phyloP scores from a whole-genome alignment of 306 rosid species.

The Fragaria ananassa region DNA sequence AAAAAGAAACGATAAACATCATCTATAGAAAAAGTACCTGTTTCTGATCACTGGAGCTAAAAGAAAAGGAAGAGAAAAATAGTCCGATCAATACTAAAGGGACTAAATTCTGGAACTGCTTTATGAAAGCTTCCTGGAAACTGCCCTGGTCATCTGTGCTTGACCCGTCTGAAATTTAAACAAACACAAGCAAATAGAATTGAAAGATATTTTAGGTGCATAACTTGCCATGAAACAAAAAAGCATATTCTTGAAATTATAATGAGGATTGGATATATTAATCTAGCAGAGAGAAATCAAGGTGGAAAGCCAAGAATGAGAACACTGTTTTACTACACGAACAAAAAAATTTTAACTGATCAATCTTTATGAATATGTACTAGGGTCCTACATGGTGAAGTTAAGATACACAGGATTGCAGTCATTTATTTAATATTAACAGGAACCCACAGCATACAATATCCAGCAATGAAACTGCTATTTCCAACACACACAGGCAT shows the following conservation, averaged over 20 bases:
- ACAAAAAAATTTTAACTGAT: neutral
- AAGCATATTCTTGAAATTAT: neutral
- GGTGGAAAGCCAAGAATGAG: neutral
- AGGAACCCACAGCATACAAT: neutral
- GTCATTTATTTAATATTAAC: neutral
- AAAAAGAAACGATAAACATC: neutral
- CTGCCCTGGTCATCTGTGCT: slow-evolving; percentile 57
- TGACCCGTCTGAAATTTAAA: slow-evolving; percentile 58
- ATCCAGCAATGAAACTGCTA: neutral
- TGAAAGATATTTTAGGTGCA: slow-evolving; percentile 3
- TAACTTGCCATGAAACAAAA: neutral
- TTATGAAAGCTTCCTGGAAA: slow-evolving; percentile 57
- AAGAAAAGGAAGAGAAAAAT: slow-evolving; percentile 50
- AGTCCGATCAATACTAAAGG: slow-evolving; percentile 59
- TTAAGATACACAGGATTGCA: neutral
- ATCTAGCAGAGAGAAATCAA: neutral
- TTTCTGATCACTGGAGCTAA: slow-evolving; percentile 61
- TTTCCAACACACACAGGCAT: neutral
- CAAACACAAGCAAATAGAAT: slow-evolving; percentile 13
- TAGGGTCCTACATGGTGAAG: neutral
- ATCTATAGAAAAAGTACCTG: slow-evolving; percentile 43
- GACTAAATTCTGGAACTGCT: slow-evolving; percentile 47
- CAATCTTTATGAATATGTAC: neutral
- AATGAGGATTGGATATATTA: neutral
- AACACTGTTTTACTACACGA: neutral